Conservation (phyloP, 768 basidiomycete species). For the Lactarius deliciosus region DNA sequence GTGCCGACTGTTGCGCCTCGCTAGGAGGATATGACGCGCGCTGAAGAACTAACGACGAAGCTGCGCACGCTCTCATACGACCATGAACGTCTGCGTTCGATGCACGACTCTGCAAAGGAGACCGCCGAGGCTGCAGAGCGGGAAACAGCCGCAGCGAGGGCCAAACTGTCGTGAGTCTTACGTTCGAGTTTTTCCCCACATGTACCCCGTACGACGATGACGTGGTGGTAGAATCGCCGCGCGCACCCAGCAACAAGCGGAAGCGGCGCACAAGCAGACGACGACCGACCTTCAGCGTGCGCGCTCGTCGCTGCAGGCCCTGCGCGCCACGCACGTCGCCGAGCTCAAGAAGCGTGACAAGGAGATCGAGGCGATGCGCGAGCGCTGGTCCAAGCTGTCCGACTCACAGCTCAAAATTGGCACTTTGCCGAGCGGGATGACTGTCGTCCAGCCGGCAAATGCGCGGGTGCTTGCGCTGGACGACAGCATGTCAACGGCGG, state of each 20-base stretch:
- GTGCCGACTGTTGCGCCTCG: not conserved
- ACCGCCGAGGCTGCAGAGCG: constrained; percentile 70
- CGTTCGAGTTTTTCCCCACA: not conserved
- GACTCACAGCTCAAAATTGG: constrained; percentile 66
- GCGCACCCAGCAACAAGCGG: constrained; percentile 56
- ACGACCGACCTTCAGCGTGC: constrained; percentile 68
- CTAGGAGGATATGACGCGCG: constrained; percentile 74
- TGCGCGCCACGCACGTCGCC: constrained; percentile 63
- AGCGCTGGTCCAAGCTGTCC: constrained; percentile 70
- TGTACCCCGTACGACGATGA: not conserved
- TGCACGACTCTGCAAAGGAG: constrained; percentile 61
- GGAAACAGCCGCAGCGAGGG: constrained; percentile 72
- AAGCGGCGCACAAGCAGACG: constrained; percentile 70
- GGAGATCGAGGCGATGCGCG: constrained; percentile 70
- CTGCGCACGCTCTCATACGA: constrained; percentile 78
- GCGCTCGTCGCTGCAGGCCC: constrained; percentile 62
- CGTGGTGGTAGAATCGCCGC: constrained; percentile 42
- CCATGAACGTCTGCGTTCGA: constrained; percentile 66
- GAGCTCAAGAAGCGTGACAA: constrained; percentile 83
- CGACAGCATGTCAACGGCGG: constrained; percentile 37
- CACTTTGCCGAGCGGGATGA: constrained; percentile 35
- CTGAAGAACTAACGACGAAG: constrained; percentile 74
- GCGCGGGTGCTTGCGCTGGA: constrained; percentile 41
- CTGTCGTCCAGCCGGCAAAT: constrained; percentile 50
- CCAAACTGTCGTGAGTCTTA: constrained; percentile 61